Evolutionary conservation across 1,139 yeast species (phyloP).

Genomic region (Saccharomycopsis hybrid): DNA sequence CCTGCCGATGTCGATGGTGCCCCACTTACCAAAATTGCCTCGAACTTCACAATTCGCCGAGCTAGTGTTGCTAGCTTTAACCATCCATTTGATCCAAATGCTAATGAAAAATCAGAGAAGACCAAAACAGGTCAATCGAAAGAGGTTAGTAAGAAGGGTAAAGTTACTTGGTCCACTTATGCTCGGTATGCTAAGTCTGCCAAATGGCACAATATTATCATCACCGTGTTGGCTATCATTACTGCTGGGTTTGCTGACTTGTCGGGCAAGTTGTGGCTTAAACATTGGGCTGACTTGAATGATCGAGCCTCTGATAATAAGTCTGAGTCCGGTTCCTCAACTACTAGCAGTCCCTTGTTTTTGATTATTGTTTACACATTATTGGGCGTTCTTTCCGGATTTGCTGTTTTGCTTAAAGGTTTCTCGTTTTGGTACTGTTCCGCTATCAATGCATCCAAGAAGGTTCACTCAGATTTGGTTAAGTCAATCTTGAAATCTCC

Average conservation of each 20-base stretch:
- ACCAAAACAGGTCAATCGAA: slow-evolving; percentile 34
- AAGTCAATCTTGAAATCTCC: slow-evolving; percentile 58
- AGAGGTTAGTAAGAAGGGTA: slow-evolving; percentile 50
- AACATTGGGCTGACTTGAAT: slow-evolving; percentile 51
- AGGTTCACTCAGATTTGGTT: slow-evolving; percentile 60
- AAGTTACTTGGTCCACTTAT: slow-evolving; percentile 60
- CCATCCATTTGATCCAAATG: slow-evolving; percentile 23
- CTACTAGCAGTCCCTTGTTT: slow-evolving; percentile 32
- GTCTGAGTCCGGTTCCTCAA: no score
- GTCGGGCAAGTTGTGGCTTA: slow-evolving; percentile 50
- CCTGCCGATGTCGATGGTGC: slow-evolving; percentile 19
- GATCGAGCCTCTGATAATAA: slow-evolving; percentile 37
- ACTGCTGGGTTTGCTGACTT: slow-evolving; percentile 43
- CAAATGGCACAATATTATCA: slow-evolving; percentile 44
- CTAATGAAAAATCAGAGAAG: slow-evolving; percentile 20
- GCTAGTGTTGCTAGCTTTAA: slow-evolving; percentile 55
- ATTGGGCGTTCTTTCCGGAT: slow-evolving; percentile 48
- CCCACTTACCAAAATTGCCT: slow-evolving; percentile 6
- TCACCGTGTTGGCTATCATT: slow-evolving; percentile 38
- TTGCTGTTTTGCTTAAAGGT: slow-evolving; percentile 44
- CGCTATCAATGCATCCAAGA: slow-evolving; percentile 57
- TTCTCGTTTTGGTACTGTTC: slow-evolving; percentile 55
- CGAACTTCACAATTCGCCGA: slow-evolving; percentile 38
- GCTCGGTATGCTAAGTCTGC: slow-evolving; percentile 61
- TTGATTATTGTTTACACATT: slow-evolving; percentile 51